Evolutionary conservation across 2,329 filamentous ascomycete genomes (phyloP).

Genomic region (Alternaria novae-zelandiae): DNA sequence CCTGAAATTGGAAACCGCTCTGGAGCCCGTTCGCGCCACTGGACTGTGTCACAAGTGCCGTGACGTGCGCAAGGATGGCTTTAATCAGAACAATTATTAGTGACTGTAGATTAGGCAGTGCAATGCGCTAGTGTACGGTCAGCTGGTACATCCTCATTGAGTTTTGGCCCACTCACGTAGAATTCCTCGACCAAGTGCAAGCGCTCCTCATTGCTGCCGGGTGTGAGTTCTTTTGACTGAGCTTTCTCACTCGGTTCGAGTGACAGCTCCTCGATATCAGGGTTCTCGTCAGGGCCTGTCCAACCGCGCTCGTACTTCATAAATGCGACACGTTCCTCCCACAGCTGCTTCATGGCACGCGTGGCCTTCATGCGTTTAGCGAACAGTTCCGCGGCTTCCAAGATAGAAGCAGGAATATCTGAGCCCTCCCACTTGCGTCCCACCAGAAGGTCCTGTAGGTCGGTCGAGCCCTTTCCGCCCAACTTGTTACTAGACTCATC

Average conservation of each 20-base stretch:
- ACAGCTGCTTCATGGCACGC: conserved; percentile 87
- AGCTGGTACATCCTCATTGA: not conserved
- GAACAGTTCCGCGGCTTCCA: conserved; percentile 93
- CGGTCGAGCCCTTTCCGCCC: conserved; percentile 85
- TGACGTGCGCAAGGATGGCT: conserved; percentile 85
- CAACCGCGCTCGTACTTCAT: conserved; percentile 93
- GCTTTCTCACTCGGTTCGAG: conserved; percentile 43
- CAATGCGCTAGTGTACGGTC: conserved; percentile 65
- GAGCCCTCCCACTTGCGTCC: conserved; percentile 91
- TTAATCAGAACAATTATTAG: conserved; percentile 91
- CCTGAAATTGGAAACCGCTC: conserved; percentile 54
- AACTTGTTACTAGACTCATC: conserved; percentile 88
- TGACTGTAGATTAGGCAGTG: conserved; percentile 87
- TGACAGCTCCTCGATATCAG: conserved; percentile 52
- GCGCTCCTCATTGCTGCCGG: conserved; percentile 66
- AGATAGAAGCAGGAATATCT: conserved; percentile 90
- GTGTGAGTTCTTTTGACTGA: conserved; percentile 38
- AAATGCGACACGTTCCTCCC: conserved; percentile 91
- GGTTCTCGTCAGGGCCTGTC: conserved; percentile 62
- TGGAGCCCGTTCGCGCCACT: conserved; percentile 57
- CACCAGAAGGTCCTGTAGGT: conserved; percentile 78
- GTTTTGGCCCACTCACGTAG: conserved; percentile 68
- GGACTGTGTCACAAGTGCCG: conserved; percentile 73
- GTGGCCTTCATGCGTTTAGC: conserved; percentile 90
- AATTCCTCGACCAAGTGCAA: conserved; percentile 79